Base-by-base conservation (phyloP, 164 flowering plant genomes). In the Chimonanthus praecox region DNA sequence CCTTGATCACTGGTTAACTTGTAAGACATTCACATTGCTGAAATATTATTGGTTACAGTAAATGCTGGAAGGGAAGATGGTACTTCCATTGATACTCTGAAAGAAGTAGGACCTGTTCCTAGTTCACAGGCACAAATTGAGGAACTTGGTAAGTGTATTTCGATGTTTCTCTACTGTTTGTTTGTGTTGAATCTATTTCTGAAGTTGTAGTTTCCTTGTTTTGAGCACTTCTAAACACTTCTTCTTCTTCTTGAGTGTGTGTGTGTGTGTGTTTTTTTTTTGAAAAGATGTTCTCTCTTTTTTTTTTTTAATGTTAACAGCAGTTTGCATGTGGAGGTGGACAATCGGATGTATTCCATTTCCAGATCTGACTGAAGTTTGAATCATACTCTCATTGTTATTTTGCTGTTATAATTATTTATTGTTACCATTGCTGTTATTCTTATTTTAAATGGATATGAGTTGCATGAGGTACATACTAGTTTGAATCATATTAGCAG, bases 111-210 rank as follows among this genome's bases (percentile, higher is more conserved):
- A 45, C n/a, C 71, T 10, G n/a, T 49, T 65, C 47, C 71, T n/a
- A 83, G 67, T 50, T 71, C 76, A 51, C 82, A 79, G 65, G 74
- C 79, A 47, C 72, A 78, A 45, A 47, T 67, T 70, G 84, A 72
- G 67, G 81, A 76, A 51, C 69, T n/a, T 76, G 88, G 89, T 87
- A 69, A 79, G 80, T 47, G 15, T 7, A 6, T 61, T 46, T 33
- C 2, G 33, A 33, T 33, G 33, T 33, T 33, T 33, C 33, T 33
- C 33, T 33, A 2, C 15, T 16, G 66, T 46, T 9, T 2, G 13
- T 47, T 43, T 58, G 63, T 54, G 18, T 3, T 43, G 71, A 18
- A 20, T 68, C 33, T 49, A 13, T 16, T 18, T 70, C 3, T 44
- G 7, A 4, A 51, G 58, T 58, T 70, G 20, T 45, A 11, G 33